Evolutionary conservation across 2,329 filamentous ascomycete genomes (phyloP).

Genomic region (Ceratocystis papillata): DNA sequence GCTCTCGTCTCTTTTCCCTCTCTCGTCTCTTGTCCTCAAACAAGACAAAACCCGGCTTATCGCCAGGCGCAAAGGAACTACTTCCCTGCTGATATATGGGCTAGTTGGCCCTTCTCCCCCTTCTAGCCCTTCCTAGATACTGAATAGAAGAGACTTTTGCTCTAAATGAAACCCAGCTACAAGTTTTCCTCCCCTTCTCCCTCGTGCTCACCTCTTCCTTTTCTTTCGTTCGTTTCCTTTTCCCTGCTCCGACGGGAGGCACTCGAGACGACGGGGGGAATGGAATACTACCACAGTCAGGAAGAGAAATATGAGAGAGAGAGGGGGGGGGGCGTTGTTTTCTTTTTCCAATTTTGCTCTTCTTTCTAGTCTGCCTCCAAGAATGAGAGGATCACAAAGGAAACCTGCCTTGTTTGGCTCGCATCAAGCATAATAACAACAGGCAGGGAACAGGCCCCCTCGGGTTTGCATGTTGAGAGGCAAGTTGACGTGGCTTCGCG

Average conservation of each 20-base stretch:
- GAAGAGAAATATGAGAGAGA: background rate
- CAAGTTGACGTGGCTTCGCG: conserved; percentile 12
- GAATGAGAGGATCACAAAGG: background rate
- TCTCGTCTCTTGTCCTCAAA: background rate
- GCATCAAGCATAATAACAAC: too few relatives aligned
- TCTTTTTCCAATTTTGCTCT: background rate
- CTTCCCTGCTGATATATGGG: background rate
- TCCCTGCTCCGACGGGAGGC: background rate
- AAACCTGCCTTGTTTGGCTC: too few relatives aligned
- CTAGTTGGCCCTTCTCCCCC: background rate
- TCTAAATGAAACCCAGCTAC: conserved; percentile 1
- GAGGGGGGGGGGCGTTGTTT: background rate
- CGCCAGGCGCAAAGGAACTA: conserved; percentile 3
- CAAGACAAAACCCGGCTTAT: conserved; percentile 4
- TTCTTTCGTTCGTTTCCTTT: background rate
- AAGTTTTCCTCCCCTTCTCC: background rate
- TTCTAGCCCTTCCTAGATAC: background rate
- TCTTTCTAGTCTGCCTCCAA: background rate
- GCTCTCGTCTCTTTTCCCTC: background rate
- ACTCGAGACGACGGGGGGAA: conserved; percentile 1
- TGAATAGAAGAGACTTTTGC: background rate
- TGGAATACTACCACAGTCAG: background rate
- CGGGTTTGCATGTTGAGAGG: background rate
- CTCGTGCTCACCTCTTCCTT: background rate
- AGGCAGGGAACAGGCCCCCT: conserved; percentile 5